Evolutionary conservation across 2,329 filamentous ascomycete species (phyloP).

Genomic region (Byssochlamys sp.): DNA sequence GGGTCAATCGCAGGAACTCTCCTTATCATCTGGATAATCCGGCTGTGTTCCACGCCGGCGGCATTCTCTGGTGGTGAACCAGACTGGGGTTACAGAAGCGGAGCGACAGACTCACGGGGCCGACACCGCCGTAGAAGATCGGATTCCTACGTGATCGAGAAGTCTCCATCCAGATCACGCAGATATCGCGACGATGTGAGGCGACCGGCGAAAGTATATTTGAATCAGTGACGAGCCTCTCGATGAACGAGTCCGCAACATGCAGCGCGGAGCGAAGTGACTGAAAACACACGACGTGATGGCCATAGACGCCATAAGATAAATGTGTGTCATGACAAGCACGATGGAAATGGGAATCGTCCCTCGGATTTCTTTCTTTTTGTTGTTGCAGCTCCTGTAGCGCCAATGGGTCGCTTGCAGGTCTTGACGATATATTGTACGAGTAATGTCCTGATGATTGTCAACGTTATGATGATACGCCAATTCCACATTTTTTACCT

Average conservation of each 20-base stretch:
- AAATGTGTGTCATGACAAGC: background rate
- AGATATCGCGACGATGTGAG: background rate
- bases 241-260: background rate
- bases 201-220: background rate
- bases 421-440: background rate
- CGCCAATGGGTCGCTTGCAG: background rate
- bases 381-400: background rate
- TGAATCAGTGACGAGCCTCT: background rate
- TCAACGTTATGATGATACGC: background rate
- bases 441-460: background rate
- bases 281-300: background rate
- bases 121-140: slow-evolving; percentile 13
- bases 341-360: background rate
- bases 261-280: background rate
- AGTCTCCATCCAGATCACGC: background rate
- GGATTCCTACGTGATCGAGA: background rate
- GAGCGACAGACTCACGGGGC: slow-evolving; percentile 1
- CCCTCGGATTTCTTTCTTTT: background rate
- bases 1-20: slow-evolving; percentile 30
- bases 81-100: slow-evolving; percentile 15
- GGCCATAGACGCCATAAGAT: background rate
- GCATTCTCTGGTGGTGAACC: slow-evolving; percentile 13
- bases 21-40: slow-evolving; percentile 28
- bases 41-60: slow-evolving; percentile 16
- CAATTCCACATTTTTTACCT: background rate